Base-by-base conservation (phyloP, 2,329 filamentous ascomycete species). In the Fusarium austroafricanum region DNA sequence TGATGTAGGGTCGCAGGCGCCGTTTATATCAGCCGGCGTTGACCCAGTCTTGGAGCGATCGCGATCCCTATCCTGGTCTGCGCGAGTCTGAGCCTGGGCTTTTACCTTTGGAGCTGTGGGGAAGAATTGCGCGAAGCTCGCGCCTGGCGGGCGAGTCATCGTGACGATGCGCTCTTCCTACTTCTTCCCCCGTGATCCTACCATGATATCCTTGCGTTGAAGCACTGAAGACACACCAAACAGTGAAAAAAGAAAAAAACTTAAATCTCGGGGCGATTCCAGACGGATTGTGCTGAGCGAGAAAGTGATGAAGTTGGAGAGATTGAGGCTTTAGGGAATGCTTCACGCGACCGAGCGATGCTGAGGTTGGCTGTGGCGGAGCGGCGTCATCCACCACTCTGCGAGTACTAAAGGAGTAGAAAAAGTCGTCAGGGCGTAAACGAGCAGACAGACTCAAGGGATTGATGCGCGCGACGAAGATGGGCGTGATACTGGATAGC, bases 101-200 rank as follows among this genome's bases (percentile, higher is more conserved):
- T 82, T 88, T 82, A 85, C 83, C 78, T 85, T 89, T 72, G 92
- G 91, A 76, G 91, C 92, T 78, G 90, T 89, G 73, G 91, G 92
- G 81, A 94, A 94, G 86, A 93, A 96, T 82, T 94, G 89, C 82
- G 91, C 92, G 86, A 94, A 94, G 83, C 90, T 90, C 83, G 91
- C 90, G 80, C 84, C 84, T 76, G 89, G 86, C 79, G 90, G 88
- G 84, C 92, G 92, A 89, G 92, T 92, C 91, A 92, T 92, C 83
- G 83, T 89, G 84, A 81, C 77, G 77, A 79, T 80, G 78, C 77
- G 79, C 79, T 79, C 80, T 79, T 81, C 82, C 80, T 83, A 84
- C 82, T 81, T 80, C 78, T 81, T 78, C 81, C 79, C 77, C 82
- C 82, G 82, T 81, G 80, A 80, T 82, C 81, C 82, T 76, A 83